Conservation (phyloP, 345 rosid species). For the Melaleuca quinquenervia region DNA sequence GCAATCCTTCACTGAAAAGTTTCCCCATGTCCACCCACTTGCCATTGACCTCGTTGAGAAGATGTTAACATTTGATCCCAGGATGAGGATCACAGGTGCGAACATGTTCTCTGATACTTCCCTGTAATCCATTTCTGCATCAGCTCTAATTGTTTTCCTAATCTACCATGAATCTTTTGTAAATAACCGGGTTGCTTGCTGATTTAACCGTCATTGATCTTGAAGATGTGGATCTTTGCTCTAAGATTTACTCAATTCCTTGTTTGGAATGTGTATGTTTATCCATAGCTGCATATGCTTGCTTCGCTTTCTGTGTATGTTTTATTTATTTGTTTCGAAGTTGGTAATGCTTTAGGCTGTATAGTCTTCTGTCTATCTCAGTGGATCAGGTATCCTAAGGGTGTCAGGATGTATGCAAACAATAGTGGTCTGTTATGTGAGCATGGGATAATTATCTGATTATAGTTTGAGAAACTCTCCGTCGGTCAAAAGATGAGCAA, state of each 20-base stretch:
- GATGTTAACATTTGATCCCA: slow-evolving; percentile 85
- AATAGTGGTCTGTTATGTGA: not conserved
- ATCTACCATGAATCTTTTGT: not conserved
- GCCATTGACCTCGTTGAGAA: slow-evolving; percentile 85
- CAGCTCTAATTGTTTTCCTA: not conserved
- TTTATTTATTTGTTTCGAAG: not conserved
- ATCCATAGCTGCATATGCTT: not conserved
- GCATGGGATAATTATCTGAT: not conserved
- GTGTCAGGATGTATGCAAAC: not conserved
- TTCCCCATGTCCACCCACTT: slow-evolving; percentile 50
- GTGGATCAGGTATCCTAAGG: not conserved
- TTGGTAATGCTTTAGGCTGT: not conserved
- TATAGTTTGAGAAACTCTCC: not conserved
- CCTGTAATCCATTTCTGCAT: not conserved
- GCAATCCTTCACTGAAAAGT: slow-evolving; percentile 63
- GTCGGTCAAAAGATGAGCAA: not conserved
- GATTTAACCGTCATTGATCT: not conserved
- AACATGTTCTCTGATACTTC: not conserved
- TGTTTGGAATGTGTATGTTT: not conserved
- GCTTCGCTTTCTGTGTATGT: not conserved
- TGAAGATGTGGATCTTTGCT: not conserved
- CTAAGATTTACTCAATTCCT: not conserved
- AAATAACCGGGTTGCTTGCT: not conserved
- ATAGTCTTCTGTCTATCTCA: not conserved
- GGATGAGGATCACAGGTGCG: slow-evolving; percentile 67